Evolutionary conservation across 441 rosid genomes (phyloP).

Genomic region (Mallotus repandus): DNA sequence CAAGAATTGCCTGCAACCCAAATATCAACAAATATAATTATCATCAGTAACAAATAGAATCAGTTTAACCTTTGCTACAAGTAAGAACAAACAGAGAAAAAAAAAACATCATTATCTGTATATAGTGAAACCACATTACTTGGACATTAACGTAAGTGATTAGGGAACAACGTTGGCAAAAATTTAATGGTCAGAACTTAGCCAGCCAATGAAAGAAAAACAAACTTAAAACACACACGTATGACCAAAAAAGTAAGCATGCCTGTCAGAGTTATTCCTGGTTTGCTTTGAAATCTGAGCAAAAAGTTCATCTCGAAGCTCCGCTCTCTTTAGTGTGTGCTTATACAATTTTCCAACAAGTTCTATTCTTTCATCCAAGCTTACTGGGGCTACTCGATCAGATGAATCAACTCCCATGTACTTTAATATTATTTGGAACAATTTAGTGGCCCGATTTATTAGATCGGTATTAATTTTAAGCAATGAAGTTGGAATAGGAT

Average conservation of each 20-base stretch:
- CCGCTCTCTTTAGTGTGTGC: constrained; percentile 85
- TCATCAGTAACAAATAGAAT: constrained; percentile 12
- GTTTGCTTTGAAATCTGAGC: constrained; percentile 98
- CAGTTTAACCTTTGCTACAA: neutral
- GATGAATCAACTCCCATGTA: constrained; percentile 94
- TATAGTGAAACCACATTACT: neutral
- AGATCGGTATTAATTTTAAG: constrained; percentile 83
- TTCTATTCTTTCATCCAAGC: constrained; percentile 83
- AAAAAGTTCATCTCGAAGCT: constrained; percentile 96
- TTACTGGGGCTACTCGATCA: constrained; percentile 63
- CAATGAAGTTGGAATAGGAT: constrained; percentile 92
- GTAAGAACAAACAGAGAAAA: constrained; percentile 12
- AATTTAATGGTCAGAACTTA: neutral
- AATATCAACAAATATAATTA: constrained; percentile 21
- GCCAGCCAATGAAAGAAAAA: neutral
- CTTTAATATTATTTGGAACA: constrained; percentile 82
- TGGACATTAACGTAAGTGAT: neutral
- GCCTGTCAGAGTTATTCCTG: constrained; percentile 89
- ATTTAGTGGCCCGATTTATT: constrained; percentile 79
- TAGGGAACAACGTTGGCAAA: neutral
- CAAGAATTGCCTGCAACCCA: constrained; percentile 63
- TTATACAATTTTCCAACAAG: constrained; percentile 82
- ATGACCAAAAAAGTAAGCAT: constrained; percentile 1
- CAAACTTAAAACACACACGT: neutral
- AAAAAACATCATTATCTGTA: neutral